Evolutionary conservation across 805 yeast species (phyloP).

Genomic region (Maudiozyma serrabonitensis): DNA sequence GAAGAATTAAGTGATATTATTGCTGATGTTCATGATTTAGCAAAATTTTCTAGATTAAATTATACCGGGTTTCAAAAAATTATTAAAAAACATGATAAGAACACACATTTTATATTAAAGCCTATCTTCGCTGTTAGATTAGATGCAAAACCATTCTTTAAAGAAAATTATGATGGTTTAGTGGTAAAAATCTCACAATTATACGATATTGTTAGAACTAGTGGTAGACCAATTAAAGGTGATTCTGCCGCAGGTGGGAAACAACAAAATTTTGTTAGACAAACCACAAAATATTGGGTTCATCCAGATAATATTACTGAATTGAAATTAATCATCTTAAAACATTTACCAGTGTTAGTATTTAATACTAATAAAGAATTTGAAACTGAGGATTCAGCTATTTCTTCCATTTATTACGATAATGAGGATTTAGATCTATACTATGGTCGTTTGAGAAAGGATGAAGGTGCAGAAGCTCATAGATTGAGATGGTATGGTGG

Average conservation of each 20-base stretch:
- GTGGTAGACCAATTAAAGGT: constrained; percentile 91
- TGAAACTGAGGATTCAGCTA: constrained; percentile 88
- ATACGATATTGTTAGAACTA: constrained; percentile 87
- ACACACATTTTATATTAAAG: constrained; percentile 66
- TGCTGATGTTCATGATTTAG: constrained; percentile 95
- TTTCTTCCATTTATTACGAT: constrained; percentile 93
- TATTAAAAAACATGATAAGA: constrained; percentile 91
- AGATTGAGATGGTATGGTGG: constrained; percentile 99
- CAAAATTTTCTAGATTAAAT: constrained; percentile 85
- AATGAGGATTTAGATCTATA: constrained; percentile 82
- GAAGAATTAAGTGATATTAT: constrained; percentile 77
- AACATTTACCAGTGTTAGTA: constrained; percentile 93
- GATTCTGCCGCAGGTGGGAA: constrained; percentile 97
- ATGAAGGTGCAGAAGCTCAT: constrained; percentile 98
- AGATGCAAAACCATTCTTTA: constrained; percentile 90
- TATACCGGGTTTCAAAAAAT: constrained; percentile 97
- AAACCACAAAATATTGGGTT: constrained; percentile 98
- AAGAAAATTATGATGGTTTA: constrained; percentile 83
- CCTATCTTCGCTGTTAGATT: constrained; percentile 91
- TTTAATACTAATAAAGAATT: constrained; percentile 94
- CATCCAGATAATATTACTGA: constrained; percentile 98
- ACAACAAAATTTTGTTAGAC: constrained; percentile 96
- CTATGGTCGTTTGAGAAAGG: constrained; percentile 88
- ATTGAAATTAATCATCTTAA: constrained; percentile 80
- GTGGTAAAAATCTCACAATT: constrained; percentile 83